Evolutionary conservation across 2,329 filamentous ascomycete genomes (phyloP), one percentile per base, ranked within the genome.

Genomic region (Alternaria atra): DNA sequence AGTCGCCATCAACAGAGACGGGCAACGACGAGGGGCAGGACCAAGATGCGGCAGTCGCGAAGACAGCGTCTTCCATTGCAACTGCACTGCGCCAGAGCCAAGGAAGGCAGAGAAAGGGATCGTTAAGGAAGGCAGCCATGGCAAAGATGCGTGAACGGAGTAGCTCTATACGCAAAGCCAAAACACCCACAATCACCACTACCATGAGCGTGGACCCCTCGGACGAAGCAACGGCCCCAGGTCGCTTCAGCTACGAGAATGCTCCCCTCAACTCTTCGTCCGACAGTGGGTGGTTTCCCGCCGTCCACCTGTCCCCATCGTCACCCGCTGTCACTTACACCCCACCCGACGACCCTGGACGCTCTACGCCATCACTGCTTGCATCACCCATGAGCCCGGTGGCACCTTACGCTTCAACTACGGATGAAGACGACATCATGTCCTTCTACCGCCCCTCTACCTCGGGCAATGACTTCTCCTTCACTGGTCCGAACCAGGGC

Each of bases 51-150:
- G 76, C 80, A 46, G 53, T 64, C 52, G 35, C 61, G 9, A 65
- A 66, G 60, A 65, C 55, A 46, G 71, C 55, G 29, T 65, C 67
- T 20, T 65, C 73, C 46, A 66, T 76, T 46, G 70, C 69, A 23
- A 71, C 65, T 59, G 82, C 81, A 27, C 74, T 84, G 52, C 84
- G 70, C 57, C 82, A 84, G 60, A 85, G 75, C 56, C 83, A 84
- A 75, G 72, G 70, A 32, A 84, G 93, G 56, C 89, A 89, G 70
- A 87, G 94, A 61, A 91, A 91, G 75, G 93, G 93, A 4, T 97
- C 94, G 10, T 83, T 97, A 76, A 87, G 94, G 61, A 97, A 97
- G 79, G 92, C 92, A 10, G 93, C 93, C 27, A 83, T 97, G 50
- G 90, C 91, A 64, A 90, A 90, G 66, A 69, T 73, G 66, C 64